Evolutionary conservation across 78 protist species (phyloP).

Genomic region (Capsaspora owczarzaki): DNA sequence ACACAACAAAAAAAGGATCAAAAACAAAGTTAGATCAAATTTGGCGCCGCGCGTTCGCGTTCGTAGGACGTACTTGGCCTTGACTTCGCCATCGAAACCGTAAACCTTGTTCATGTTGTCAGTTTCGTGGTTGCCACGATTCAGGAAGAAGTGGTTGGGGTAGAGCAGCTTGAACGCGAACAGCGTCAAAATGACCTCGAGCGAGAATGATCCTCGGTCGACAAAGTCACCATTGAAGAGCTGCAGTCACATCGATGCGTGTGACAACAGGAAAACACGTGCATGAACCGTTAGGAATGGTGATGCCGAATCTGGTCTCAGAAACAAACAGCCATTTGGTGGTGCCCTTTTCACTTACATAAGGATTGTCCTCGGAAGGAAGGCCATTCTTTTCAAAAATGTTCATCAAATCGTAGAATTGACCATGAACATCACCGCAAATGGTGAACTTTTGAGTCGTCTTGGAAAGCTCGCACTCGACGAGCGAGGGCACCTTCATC

Average conservation of each 20-base stretch:
- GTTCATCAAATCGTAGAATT: constrained; percentile 95
- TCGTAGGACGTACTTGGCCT: background rate
- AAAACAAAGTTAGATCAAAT: background rate
- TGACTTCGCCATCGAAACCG: background rate
- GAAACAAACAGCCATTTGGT: no score
- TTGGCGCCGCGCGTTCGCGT: background rate
- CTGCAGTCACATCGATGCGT: constrained; percentile 52
- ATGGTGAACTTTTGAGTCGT: constrained; percentile 35
- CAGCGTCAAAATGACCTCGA: constrained; percentile 70
- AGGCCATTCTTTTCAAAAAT: constrained; percentile 78
- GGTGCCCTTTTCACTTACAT: constrained; percentile 19
- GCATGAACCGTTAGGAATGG: no score
- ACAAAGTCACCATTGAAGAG: constrained; percentile 92
- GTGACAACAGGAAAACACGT: no score
- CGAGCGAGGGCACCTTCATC: constrained; percentile 44
- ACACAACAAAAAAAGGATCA: background rate
- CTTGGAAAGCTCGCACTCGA: constrained; percentile 2
- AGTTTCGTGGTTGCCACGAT: constrained; percentile 10
- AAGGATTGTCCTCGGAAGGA: constrained; percentile 64
- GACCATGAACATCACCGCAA: constrained; percentile 99
- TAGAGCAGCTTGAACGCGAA: constrained; percentile 69
- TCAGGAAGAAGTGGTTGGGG: constrained; percentile 58
- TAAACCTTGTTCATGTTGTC: background rate
- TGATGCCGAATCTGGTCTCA: no score
- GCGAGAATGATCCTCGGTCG: constrained; percentile 70